These are phyloP conservation scores for Hypoxylon sp. DNA, from an alignment of 2,329 filamentous ascomycete species.

Conservation along the genomic window DNA sequence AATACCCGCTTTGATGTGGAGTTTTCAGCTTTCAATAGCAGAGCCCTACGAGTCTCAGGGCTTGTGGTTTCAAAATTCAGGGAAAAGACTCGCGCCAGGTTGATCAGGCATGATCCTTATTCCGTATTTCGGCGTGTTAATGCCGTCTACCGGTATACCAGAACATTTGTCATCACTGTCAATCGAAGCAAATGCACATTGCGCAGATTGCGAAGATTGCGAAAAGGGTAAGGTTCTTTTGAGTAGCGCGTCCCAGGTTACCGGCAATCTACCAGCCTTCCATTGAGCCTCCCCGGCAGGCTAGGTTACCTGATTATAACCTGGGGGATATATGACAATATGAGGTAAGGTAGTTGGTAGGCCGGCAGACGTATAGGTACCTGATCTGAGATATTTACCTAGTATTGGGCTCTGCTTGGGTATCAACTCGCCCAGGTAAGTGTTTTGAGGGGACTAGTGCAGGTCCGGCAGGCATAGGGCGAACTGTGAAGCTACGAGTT, in stretches of 20 bases:
- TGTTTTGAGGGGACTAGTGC: background rate
- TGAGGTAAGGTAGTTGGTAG: slow-evolving; percentile 1
- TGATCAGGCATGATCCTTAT: slow-evolving; percentile 15
- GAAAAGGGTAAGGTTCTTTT: slow-evolving; percentile 11
- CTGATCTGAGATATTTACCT: slow-evolving; percentile 17
- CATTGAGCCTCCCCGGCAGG: slow-evolving; percentile 12
- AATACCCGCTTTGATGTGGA: slow-evolving; percentile 37
- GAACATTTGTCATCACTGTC: slow-evolving; percentile 10
- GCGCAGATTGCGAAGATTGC: slow-evolving; percentile 21
- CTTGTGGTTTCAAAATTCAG: slow-evolving; percentile 27
- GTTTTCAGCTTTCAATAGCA: slow-evolving; percentile 22
- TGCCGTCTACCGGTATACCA: slow-evolving; percentile 6
- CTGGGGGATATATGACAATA: background rate
- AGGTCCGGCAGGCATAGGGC: slow-evolving; percentile 13
- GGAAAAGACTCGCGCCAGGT: slow-evolving; percentile 22
- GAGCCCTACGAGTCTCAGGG: slow-evolving; percentile 36
- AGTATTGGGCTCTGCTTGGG: slow-evolving; percentile 6
- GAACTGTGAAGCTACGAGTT: background rate
- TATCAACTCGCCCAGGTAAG: background rate
- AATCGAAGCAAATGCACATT: slow-evolving; percentile 5
- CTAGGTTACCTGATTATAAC: background rate
- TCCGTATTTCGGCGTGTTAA: slow-evolving; percentile 19
- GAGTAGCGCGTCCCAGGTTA: slow-evolving; percentile 17
- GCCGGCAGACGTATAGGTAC: background rate
- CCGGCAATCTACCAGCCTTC: slow-evolving; percentile 25